Conservation (phyloP, 495 filamentous ascomycete species). For the Cenococcum geophilum region DNA sequence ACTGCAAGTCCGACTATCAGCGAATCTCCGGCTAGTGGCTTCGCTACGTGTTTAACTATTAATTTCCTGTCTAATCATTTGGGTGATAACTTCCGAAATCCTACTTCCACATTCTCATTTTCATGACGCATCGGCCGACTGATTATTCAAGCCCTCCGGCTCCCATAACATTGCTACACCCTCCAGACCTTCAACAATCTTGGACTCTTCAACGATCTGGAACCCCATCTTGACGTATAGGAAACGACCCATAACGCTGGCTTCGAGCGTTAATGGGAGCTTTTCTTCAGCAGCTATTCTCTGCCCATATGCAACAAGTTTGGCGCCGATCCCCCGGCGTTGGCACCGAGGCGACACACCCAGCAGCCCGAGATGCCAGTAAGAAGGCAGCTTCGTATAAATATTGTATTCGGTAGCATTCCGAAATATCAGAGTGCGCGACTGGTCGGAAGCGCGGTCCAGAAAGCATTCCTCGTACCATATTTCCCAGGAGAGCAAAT, state of each 20-base stretch:
- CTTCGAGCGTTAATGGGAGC: constrained; percentile 18
- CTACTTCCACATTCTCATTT: too few relatives aligned
- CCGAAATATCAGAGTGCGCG: background rate
- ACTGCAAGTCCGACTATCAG: too few relatives aligned
- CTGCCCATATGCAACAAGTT: constrained; percentile 16
- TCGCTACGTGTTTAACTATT: too few relatives aligned
- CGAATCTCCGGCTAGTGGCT: too few relatives aligned
- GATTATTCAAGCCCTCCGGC: background rate
- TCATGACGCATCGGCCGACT: too few relatives aligned
- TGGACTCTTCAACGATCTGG: constrained; percentile 5
- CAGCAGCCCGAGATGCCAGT: constrained; percentile 14
- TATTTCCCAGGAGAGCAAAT: constrained; percentile 21
- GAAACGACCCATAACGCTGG: constrained; percentile 11
- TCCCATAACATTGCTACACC: constrained; percentile 21
- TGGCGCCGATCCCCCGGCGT: constrained; percentile 16
- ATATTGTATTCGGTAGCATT: background rate
- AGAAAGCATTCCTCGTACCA: constrained; percentile 18
- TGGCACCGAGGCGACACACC: constrained; percentile 16
- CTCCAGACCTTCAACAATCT: constrained; percentile 7
- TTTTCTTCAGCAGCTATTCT: constrained; percentile 15
- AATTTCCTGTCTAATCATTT: too few relatives aligned
- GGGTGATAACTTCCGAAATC: too few relatives aligned
- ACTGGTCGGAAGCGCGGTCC: constrained; percentile 9
- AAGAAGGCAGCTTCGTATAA: constrained; percentile 4
- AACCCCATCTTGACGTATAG: constrained; percentile 24